A percentile compares a stretch with the other conserved stretches of the same genome.
phyloP scores from a whole-genome alignment of 2,329 filamentous ascomycete genomes.

The Aspergillus brasiliensis region DNA sequence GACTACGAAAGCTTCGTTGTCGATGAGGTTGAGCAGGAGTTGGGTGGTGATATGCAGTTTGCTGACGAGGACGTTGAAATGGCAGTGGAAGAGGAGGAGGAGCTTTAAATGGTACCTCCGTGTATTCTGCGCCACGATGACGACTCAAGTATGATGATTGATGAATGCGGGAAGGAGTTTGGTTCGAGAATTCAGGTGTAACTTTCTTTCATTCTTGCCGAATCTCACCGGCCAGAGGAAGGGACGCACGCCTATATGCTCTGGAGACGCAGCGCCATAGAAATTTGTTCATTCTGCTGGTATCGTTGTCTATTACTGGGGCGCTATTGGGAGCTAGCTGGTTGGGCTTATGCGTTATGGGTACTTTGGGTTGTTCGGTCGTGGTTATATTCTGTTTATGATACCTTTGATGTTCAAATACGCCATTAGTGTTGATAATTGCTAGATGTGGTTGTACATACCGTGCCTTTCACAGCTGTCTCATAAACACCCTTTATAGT shows the following conservation, averaged over 20 bases:
- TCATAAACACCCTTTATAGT: not conserved
- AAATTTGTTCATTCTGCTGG: not conserved
- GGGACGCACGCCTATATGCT: not conserved
- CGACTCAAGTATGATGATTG: slow-evolving; percentile 6
- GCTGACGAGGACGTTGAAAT: slow-evolving; percentile 28
- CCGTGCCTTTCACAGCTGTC: not conserved
- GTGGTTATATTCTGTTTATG: not conserved
- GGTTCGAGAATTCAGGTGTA: not conserved
- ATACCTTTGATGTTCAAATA: slow-evolving; percentile 1
- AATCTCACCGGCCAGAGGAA: not conserved
- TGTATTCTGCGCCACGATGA: not conserved
- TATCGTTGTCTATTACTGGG: slow-evolving; percentile 4
- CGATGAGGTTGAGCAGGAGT: slow-evolving; percentile 85
- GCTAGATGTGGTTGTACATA: not conserved
- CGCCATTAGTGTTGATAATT: not conserved
- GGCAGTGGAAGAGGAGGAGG: slow-evolving; percentile 10
- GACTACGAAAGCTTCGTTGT: slow-evolving; percentile 93
- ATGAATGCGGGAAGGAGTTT: slow-evolving; percentile 8
- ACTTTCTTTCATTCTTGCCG: not conserved
- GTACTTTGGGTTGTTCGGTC: not conserved
- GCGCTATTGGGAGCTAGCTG: slow-evolving; percentile 8
- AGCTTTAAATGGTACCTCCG: slow-evolving; percentile 1
- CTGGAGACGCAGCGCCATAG: not conserved
- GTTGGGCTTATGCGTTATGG: not conserved
- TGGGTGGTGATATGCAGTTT: slow-evolving; percentile 63